Percentiles rank a stretch among this genome's conserved stretches.
Conservation (phyloP, 1,284 basidiomycete genomes). For the Marasmius tenuissimus region DNA sequence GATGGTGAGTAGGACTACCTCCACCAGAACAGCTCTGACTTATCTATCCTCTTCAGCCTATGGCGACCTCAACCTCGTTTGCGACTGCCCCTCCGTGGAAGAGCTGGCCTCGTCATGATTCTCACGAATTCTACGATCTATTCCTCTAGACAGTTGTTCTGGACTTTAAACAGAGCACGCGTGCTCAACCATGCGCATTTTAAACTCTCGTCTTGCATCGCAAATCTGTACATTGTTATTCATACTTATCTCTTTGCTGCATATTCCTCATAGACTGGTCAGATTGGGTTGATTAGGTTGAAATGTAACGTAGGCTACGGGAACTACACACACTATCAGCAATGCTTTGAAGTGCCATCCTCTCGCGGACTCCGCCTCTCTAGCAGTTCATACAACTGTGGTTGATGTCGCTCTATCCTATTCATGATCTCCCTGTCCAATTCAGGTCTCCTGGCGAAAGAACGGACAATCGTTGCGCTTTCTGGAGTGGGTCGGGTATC, state of each 20-base stretch:
- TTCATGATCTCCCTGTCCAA: slow-evolving; percentile 45
- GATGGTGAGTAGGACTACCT: slow-evolving; percentile 63
- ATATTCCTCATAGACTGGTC: neutral
- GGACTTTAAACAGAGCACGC: slow-evolving; percentile 29
- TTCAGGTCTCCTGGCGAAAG: slow-evolving; percentile 46
- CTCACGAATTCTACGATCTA: slow-evolving; percentile 24
- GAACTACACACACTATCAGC: too few species aligned
- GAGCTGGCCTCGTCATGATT: slow-evolving; percentile 48
- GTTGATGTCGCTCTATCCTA: slow-evolving; percentile 52
- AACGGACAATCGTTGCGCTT: slow-evolving; percentile 51
- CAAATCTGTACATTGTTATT: slow-evolving; percentile 16
- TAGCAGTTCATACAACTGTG: slow-evolving; percentile 51
- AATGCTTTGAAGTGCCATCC: neutral
- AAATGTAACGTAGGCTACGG: neutral
- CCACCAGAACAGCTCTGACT: slow-evolving; percentile 9
- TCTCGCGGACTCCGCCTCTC: neutral
- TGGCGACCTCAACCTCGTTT: slow-evolving; percentile 82
- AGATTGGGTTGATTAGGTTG: neutral
- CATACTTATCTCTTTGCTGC: slow-evolving; percentile 17
- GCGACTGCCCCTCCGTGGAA: slow-evolving; percentile 88
- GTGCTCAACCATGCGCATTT: slow-evolving; percentile 44
- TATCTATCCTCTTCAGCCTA: slow-evolving; percentile 49
- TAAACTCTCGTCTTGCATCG: neutral
- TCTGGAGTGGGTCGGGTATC: slow-evolving; percentile 47
- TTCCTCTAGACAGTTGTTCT: slow-evolving; percentile 37